phyloP scores from a whole-genome alignment of 2,329 filamentous ascomycete species.

The Trichoderma afroharzianum region DNA sequence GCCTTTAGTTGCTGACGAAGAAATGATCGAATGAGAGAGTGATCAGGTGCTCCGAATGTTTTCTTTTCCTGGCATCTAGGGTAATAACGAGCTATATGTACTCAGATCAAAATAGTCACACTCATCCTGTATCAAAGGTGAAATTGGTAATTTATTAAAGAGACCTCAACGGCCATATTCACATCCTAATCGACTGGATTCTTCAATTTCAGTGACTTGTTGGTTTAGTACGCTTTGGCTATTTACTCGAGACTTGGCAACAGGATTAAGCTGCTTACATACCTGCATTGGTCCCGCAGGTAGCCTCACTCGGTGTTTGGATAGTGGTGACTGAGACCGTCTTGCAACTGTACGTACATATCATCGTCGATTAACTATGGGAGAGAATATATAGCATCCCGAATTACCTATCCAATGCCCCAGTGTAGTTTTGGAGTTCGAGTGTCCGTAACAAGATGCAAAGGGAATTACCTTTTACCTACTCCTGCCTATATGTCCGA shows the following conservation, averaged over 20 bases:
- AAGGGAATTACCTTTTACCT: background rate
- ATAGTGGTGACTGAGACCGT: background rate
- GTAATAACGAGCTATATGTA: background rate
- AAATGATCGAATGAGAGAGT: background rate
- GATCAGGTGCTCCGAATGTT: background rate
- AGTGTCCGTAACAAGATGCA: background rate
- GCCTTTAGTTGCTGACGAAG: background rate
- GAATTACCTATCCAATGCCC: too few relatives aligned
- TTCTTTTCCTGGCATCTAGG: background rate
- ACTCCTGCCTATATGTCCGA: background rate
- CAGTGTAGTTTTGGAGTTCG: background rate
- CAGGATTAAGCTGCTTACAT: background rate
- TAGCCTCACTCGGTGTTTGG: background rate
- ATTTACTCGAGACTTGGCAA: background rate
- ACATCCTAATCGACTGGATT: background rate
- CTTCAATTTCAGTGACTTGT: background rate
- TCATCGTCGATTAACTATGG: background rate
- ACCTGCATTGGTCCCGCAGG: background rate
- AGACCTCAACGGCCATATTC: background rate
- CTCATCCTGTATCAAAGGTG: background rate
- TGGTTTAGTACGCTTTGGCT: background rate
- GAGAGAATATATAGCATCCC: too few relatives aligned
- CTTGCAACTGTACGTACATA: background rate
- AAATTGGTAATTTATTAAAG: background rate
- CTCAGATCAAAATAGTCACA: background rate